Conservation (phyloP, 306 rosid species). For the Prunus davidiana region DNA sequence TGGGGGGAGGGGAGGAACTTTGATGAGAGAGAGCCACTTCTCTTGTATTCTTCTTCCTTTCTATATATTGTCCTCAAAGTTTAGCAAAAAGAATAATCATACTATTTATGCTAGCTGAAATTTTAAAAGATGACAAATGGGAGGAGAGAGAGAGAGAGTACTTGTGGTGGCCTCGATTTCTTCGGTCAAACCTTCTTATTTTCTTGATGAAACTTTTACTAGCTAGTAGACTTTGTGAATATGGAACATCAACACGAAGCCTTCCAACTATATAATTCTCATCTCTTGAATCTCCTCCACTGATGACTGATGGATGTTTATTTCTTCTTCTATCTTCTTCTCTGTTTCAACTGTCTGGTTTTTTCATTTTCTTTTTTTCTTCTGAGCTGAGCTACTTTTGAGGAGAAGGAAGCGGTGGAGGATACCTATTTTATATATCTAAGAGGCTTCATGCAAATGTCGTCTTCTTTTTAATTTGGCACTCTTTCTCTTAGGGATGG, state of each 20-base stretch:
- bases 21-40: background rate
- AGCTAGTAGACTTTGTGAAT: background rate
- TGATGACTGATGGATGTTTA: too few species aligned
- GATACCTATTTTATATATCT: background rate
- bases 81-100: background rate
- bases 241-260: background rate
- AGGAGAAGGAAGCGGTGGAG: background rate
- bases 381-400: too few species aligned
- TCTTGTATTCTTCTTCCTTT: constrained; percentile 3
- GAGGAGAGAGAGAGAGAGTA: background rate
- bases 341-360: background rate
- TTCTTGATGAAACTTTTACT: constrained; percentile 4
- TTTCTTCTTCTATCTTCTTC: too few species aligned
- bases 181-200: constrained; percentile 35
- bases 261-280: background rate
- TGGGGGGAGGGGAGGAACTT: background rate
- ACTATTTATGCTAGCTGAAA: background rate
- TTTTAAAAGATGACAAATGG: background rate
- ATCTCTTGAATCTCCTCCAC: background rate
- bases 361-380: background rate
- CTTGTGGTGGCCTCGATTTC: constrained; percentile 30
- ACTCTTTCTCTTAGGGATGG: background rate
- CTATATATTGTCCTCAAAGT: constrained; percentile 21
- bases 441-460: constrained; percentile 13
- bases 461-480: background rate